Evolutionary conservation across 495 filamentous ascomycete species (phyloP), one percentile per base, ranked within the genome.

Genomic region (Patellaria atrata): DNA sequence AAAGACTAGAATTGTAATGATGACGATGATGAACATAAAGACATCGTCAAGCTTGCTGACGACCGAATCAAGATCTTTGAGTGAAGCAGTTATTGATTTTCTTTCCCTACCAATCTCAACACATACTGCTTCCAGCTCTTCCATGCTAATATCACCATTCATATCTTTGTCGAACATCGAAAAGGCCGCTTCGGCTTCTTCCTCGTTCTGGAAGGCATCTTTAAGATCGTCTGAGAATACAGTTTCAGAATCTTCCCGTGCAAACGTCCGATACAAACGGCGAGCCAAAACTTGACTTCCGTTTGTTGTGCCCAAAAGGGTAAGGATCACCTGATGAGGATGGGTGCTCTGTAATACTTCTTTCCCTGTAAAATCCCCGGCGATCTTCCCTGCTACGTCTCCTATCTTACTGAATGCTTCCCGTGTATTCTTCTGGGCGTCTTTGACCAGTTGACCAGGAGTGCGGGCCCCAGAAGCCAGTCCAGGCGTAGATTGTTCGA

Each of bases 81-180:
- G 57, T 0, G 83, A 91, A 0, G 87, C 87, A 1, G 82, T 85
- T 45, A 96, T 94, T 3, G 86, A 80, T 50, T 94, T 96, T 46
- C 87, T 79, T 60, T 96, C 89, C 5, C 85, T 73, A 22, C 86
- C 84, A 54, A 94, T 89, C 50, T 96, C 87, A 14, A 87, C 85
- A 56, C 85, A 93, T 5, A 87, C 83, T 16, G 83, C 72, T 51
- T 94, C 87, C 11, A 96, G 66, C 55, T 94, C 87, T 36, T 91
- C 82, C 76, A 93, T 91, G 5, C 82, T 89, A 27, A 96, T 89
- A 52, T 94, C 86, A 11, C 89, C 89, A 43, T 96, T 96, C 59
- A 97, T 70, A 48, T 97, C 89, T 41, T 86, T 86, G 57, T 97
- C 87, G 37, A 94, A 94, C 68, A 94, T 85, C 35, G 64, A 62